phyloP scores from a whole-genome alignment of 257 asterid species.

The Henckelia pumila region DNA sequence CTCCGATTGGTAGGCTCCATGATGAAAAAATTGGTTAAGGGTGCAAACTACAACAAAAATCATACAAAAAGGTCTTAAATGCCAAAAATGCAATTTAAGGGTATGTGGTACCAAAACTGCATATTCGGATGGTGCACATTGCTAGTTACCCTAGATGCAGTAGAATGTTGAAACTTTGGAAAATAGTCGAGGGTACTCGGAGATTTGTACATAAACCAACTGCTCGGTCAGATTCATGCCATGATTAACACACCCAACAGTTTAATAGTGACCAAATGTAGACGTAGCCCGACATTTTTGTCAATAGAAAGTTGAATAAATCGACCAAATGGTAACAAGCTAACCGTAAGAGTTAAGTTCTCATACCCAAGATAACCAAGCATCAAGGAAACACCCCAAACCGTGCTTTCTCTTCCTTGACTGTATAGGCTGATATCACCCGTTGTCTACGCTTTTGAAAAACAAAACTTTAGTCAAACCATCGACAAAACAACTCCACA shows the following conservation, averaged over 20 bases:
- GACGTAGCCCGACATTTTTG: neutral
- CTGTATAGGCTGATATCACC: slow-evolving; percentile 79
- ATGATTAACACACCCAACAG: slow-evolving; percentile 3
- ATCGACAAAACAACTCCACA: slow-evolving; percentile 19
- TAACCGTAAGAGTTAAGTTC: slow-evolving; percentile 21
- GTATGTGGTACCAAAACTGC: neutral
- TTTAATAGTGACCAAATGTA: neutral
- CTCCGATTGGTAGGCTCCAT: neutral
- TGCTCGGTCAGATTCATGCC: slow-evolving; percentile 6
- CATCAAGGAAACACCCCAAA: slow-evolving; percentile 99
- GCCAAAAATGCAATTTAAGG: neutral
- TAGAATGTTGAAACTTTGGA: no score
- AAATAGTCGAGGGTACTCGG: slow-evolving; percentile 11
- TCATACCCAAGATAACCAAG: slow-evolving; percentile 97
- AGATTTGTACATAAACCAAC: slow-evolving; percentile 11
- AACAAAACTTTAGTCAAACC: slow-evolving; percentile 23
- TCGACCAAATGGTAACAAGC: slow-evolving; percentile 12
- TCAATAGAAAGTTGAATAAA: slow-evolving; percentile 2
- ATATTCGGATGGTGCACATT: no score
- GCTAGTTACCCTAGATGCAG: neutral
- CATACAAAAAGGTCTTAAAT: neutral
- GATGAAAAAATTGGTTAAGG: neutral
- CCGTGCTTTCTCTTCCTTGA: slow-evolving; percentile 89
- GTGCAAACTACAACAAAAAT: neutral
- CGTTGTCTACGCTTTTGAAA: slow-evolving; percentile 55